Base-by-base conservation (phyloP, 1,284 basidiomycete genomes). In the Ceratobasidium papillatum region DNA sequence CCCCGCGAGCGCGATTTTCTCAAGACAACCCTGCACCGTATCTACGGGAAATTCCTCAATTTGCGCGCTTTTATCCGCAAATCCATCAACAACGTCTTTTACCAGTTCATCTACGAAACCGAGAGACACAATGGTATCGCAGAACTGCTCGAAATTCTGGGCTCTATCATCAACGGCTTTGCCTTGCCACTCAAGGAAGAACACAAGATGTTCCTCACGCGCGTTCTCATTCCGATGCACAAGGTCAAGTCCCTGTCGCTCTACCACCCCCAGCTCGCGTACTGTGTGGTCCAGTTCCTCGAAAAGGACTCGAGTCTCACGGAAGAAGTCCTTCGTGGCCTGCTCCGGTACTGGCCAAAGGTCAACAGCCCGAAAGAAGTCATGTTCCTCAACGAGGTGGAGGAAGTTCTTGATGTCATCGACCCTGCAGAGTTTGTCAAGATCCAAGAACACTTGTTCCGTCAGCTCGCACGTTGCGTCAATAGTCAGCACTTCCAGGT, bases 301-400 rank as follows among this genome's bases (percentile, higher is more conserved):
- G 98, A 99, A 82, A 99, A 99, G 86, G 98, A 99, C 79, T 88
- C 95, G 1, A 82, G 87, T 3, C 87, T 99, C 71, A 98, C 96
- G 25, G 95, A 99, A 83, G 96, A 99, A 74, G 98, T 99, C 45
- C 92, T 99, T 82, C 85, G 97, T 73, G 98, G 98, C 22, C 86
- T 99, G 25, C 87, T 99, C 81, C 93, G 94, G 81, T 99, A 90
- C 84, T 99, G 98, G 98, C 98, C 98, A 56, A 99, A 99, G 84
- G 97, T 99, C 80, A 99, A 99, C 84, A 97, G 95, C 61, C 96
- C 96, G n/a, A 99, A 99, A 84, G 98, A 99, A 82, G 98, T 99
- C 84, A 99, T 99, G 98, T 99, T 95, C 86, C 87, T 99, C 78
- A 99, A 99, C 84, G 98, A 99, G 85, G 95, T 99, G 75, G 98